Base-by-base conservation (phyloP, 768 basidiomycete species). In the Leccinum longicurvipes region DNA sequence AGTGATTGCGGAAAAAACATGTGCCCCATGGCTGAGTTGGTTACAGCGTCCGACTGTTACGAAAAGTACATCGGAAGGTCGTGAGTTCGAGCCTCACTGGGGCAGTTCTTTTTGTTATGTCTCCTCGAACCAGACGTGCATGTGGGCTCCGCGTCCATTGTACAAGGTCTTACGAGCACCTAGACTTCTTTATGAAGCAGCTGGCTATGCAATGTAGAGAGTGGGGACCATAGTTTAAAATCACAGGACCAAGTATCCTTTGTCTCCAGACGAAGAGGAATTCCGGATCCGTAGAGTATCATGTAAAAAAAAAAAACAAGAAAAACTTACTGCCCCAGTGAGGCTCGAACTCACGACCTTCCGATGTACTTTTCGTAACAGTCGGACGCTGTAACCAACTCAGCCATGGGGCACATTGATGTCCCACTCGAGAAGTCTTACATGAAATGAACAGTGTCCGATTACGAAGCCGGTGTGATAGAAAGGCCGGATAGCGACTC, bases 361-460 rank as follows among this genome's bases (percentile, higher is more conserved):
- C 79, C 81, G 80, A 82, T 82, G 66, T 19, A 28, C 2, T 3
- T 10, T 14, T 3, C 1, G 23, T 84, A 84, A 85, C 83, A 84
- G 83, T 85, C 83, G 82, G 83, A 84, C 83, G 82, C 83, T 83
- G 81, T 84, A 75, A 84, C 83, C 83, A 84, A 84, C 83, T 84
- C 79, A 84, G 82, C 83, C 83, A 84, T 81, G 82, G 82, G 82
- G 83, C 83, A 84, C n/a, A 9, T 24, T 23, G 0, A 4, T 41
- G 2, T 36, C 3, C 10, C 25, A 25, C 52, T 32, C 0, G 0
- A 34, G 27, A 46, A 17, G 1, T 0, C 12, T 42, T 59, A 46
- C 21, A 25, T 44, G 19, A 2, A 3, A 10, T 42, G 6, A 19
- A 11, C 11, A 34, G 15, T 9, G 6, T 24, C 15, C 19, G 21